A percentile compares a stretch with the other conserved stretches of the same genome.
Conservation (phyloP, 306 rosid genomes). For the Spatholobus suberectus region DNA sequence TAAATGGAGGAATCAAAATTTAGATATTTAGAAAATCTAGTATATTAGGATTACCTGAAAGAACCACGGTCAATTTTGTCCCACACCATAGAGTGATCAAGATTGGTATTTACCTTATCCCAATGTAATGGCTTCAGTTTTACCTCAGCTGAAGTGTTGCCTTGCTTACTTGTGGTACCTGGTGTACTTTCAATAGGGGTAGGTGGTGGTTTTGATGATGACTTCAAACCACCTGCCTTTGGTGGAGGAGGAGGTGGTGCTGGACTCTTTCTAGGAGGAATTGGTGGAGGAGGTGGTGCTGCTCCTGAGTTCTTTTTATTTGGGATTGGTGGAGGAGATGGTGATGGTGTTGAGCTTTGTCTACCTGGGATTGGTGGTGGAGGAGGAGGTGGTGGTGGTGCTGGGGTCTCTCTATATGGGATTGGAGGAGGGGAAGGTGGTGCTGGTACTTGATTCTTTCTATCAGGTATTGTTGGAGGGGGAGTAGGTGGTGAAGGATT, state of each 20-base stretch:
- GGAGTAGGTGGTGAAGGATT: slow-evolving; percentile 30
- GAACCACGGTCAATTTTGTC: slow-evolving; percentile 81
- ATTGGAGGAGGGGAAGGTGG: too few relatives aligned
- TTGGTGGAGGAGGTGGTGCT: slow-evolving; percentile 35
- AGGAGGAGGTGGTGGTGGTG: slow-evolving; percentile 25
- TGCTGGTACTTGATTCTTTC: background rate
- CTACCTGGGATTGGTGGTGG: slow-evolving; percentile 28
- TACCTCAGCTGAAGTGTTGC: slow-evolving; percentile 53
- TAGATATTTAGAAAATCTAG: background rate
- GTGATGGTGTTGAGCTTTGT: slow-evolving; percentile 22
- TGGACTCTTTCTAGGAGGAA: slow-evolving; percentile 33
- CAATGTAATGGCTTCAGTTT: slow-evolving; percentile 88
- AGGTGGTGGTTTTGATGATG: slow-evolving; percentile 63
- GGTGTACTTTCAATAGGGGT: slow-evolving; percentile 30
- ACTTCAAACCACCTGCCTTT: slow-evolving; percentile 49
- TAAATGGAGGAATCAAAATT: slow-evolving; percentile 7
- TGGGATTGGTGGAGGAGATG: slow-evolving; percentile 24
- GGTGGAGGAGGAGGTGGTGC: slow-evolving; percentile 54
- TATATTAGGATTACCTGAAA: slow-evolving; percentile 62
- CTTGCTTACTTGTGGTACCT: slow-evolving; percentile 9
- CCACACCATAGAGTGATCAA: slow-evolving; percentile 96
- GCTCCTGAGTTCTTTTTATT: slow-evolving; percentile 16
- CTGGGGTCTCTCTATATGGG: too few relatives aligned
- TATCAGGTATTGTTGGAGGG: slow-evolving; percentile 7
- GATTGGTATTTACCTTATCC: slow-evolving; percentile 82